Percentiles rank a stretch among this genome's conserved stretches.
Conservation (phyloP, 768 basidiomycete species). For the Plicaturopsis crispa region DNA sequence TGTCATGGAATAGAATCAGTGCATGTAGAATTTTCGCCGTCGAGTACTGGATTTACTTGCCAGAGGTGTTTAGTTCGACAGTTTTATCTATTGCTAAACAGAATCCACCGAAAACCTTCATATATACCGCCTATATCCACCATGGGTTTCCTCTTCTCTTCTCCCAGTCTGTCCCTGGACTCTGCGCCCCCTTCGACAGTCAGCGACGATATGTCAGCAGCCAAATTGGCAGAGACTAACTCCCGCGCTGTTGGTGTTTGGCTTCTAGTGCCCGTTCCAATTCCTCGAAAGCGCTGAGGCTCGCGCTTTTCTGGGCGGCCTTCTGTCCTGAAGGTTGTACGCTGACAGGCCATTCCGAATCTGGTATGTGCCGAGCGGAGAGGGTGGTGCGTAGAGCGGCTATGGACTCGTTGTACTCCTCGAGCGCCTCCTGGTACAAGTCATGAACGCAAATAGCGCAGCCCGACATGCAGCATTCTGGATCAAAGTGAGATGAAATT, state of each 20-base stretch:
- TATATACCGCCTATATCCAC: slow-evolving; percentile 22
- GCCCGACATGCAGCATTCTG: slow-evolving; percentile 94
- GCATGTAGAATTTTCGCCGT: background rate
- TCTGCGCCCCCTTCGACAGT: background rate
- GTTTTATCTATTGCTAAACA: slow-evolving; percentile 39
- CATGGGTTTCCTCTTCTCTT: slow-evolving; percentile 10
- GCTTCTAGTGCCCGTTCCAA: slow-evolving; percentile 50
- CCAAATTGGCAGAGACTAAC: background rate
- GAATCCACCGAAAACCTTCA: slow-evolving; percentile 40
- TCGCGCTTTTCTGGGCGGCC: slow-evolving; percentile 18
- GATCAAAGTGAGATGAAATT: background rate
- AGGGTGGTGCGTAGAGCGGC: slow-evolving; percentile 44
- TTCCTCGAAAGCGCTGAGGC: slow-evolving; percentile 65
- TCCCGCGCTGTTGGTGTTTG: slow-evolving; percentile 26
- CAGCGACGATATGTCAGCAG: background rate
- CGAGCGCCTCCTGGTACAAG: slow-evolving; percentile 69
- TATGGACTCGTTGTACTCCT: slow-evolving; percentile 52
- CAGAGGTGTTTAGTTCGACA: slow-evolving; percentile 6
- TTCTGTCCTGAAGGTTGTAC: slow-evolving; percentile 23
- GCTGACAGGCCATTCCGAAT: slow-evolving; percentile 56
- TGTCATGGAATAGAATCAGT: background rate
- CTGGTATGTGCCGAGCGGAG: slow-evolving; percentile 36
- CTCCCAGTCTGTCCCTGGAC: slow-evolving; percentile 9
- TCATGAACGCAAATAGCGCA: slow-evolving; percentile 92
- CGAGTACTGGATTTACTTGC: slow-evolving; percentile 16